phyloP scores from a whole-genome alignment of 2,329 filamentous ascomycete species.

The Uncinocarpus reesii region DNA sequence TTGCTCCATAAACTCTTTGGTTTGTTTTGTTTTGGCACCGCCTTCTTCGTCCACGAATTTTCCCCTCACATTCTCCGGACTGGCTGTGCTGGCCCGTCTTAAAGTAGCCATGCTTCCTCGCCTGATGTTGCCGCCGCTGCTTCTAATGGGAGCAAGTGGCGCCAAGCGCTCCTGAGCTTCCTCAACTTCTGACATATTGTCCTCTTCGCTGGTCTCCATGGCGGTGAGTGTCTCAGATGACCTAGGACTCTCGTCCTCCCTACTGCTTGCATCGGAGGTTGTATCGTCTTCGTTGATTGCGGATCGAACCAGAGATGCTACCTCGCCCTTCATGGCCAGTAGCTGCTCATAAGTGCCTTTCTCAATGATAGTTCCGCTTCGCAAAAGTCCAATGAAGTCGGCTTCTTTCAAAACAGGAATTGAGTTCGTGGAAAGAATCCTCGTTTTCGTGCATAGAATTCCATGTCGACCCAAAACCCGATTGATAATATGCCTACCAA shows the following conservation, averaged over 20 bases:
- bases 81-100: conserved; percentile 81
- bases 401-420: conserved; percentile 84
- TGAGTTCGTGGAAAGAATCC: conserved; percentile 88
- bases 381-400: conserved; percentile 75
- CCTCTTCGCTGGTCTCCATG: conserved; percentile 38
- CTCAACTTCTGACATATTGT: conserved; percentile 45
- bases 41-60: conserved; percentile 74
- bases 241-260: conserved; percentile 56
- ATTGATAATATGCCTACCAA: conserved; percentile 88
- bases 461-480: conserved; percentile 81
- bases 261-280: conserved; percentile 43
- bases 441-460: conserved; percentile 72
- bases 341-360: conserved; percentile 84
- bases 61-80: conserved; percentile 74
- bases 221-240: conserved; percentile 49
- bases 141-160: conserved; percentile 66
- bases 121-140: conserved; percentile 49
- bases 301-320: conserved; percentile 72
- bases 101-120: conserved; percentile 64
- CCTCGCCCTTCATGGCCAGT: conserved; percentile 85
- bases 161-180: conserved; percentile 60
- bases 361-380: conserved; percentile 73
- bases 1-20: conserved; percentile 81
- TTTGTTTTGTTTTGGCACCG: conserved; percentile 66
- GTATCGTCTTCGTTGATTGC: conserved; percentile 45